Evolutionary conservation across 805 yeast genomes (phyloP), one percentile per base, ranked within the genome.

Genomic region (Kodamaea neixiangensis): DNA sequence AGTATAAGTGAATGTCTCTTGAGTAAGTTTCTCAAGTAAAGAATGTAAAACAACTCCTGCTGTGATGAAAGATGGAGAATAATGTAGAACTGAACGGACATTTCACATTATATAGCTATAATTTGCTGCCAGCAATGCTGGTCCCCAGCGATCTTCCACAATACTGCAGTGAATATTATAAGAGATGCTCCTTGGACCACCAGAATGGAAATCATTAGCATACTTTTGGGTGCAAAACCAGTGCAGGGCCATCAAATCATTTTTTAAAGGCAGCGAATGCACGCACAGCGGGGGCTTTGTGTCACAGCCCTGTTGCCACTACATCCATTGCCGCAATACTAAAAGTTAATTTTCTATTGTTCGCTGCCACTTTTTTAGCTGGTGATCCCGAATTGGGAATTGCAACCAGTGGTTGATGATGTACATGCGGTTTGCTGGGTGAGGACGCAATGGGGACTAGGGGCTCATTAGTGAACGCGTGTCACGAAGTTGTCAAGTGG

Each of bases 1-100:
- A 37, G 44, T 40, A 9, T 33, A 18, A 40, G 33, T 40, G 44
- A 40, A 40, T 21, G 44, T 40, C 21, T 37, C 41, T 40, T 19
- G 29, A 21, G 18, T 38, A 34, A 15, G 31, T 25, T 25, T 25
- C 14, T 39, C 42, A 18, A 39, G 42, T 39, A 39, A 39, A 18
- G 42, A 39, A 39, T 39, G 42, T 39, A 35, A 9, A 17, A 34
- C 38, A 34, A 34, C 38, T 34, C 38, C 38, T 34, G 38, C 9
- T 10, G 38, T 34, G 13, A 34, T 14, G 19, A 37, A 37, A 17
- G 21, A 37, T 17, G 7, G 19, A 37, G 21, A 17, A 37, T 10
- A 37, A 37, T 13, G 15, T n/a, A 14, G 19, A n/a, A 34, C 4
- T 10, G 6, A 13, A 14, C 19, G 38, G 19, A 13, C 38, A n/a